Conservation (phyloP, 192 early-diverging fungal species). For the Lobosporangium transversale region DNA sequence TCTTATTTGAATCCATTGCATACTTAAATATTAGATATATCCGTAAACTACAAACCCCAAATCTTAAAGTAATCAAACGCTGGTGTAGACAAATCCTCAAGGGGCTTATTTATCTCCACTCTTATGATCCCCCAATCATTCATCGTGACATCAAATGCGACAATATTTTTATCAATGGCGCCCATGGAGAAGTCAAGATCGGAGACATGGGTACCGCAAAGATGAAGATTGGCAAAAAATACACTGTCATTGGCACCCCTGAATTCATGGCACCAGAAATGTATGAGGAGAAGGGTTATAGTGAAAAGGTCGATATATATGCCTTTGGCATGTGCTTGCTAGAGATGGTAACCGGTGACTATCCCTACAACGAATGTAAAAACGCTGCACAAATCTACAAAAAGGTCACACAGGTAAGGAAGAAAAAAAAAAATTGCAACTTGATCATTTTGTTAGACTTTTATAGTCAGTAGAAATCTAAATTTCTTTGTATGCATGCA, state of each 20-base stretch:
- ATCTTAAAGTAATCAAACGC: constrained; percentile 81
- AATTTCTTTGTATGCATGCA: too few relatives aligned
- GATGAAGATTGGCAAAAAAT: constrained; percentile 88
- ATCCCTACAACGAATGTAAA: constrained; percentile 84
- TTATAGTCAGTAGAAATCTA: too few relatives aligned
- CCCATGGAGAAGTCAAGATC: constrained; percentile 85
- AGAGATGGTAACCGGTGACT: constrained; percentile 88
- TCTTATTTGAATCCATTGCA: too few relatives aligned
- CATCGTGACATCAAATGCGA: constrained; percentile 88
- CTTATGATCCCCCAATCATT: constrained; percentile 81
- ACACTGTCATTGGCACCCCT: constrained; percentile 86
- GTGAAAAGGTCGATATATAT: constrained; percentile 87
- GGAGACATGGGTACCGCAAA: constrained; percentile 88
- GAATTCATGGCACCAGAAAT: constrained; percentile 90
- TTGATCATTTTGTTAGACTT: too few relatives aligned
- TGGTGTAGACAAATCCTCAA: constrained; percentile 85
- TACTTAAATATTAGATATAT: too few relatives aligned
- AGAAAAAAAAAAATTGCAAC: too few relatives aligned
- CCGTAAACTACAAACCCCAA: constrained; percentile 74
- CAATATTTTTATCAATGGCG: constrained; percentile 89
- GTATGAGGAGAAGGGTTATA: constrained; percentile 87
- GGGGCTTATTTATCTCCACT: constrained; percentile 80
- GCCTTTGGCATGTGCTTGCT: constrained; percentile 86
- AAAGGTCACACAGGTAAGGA: constrained; percentile 75
- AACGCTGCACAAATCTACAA: constrained; percentile 85